A percentile compares a stretch with the other conserved stretches of the same genome.
Evolutionary conservation across 106 monocot species (phyloP).

Genomic region (Cymbidium sinense): DNA sequence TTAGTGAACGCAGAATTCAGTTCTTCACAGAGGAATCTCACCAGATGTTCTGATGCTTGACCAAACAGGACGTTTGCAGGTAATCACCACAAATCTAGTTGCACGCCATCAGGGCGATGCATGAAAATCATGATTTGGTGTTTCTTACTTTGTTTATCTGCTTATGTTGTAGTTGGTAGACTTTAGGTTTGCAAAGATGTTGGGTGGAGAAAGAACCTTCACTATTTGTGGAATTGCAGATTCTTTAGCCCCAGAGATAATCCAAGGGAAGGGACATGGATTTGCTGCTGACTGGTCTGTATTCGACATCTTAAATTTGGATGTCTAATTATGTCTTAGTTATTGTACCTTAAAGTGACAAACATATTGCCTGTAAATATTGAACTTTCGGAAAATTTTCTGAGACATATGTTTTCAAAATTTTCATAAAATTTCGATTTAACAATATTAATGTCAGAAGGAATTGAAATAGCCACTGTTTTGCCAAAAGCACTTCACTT

Average conservation of each 20-base stretch:
- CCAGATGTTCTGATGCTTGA: constrained; percentile 77
- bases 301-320: neutral
- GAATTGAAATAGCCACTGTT: no score
- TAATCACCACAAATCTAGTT: constrained; percentile 2
- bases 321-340: neutral
- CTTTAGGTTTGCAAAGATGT: constrained; percentile 84
- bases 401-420: no score
- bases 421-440: no score
- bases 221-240: constrained; percentile 27
- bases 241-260: constrained; percentile 84
- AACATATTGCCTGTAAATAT: no score
- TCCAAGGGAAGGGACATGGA: constrained; percentile 84
- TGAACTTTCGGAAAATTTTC: no score
- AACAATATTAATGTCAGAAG: no score
- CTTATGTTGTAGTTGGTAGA: constrained; percentile 53
- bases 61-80: constrained; percentile 64
- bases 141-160: neutral
- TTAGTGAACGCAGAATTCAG: constrained; percentile 46
- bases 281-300: constrained; percentile 84
- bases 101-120: neutral
- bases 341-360: neutral
- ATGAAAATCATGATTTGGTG: neutral
- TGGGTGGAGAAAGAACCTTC: constrained; percentile 68
- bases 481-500: no score
- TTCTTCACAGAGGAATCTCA: constrained; percentile 83